Conservation (phyloP, 306 rosid genomes). For the Cucumis hystrix region DNA sequence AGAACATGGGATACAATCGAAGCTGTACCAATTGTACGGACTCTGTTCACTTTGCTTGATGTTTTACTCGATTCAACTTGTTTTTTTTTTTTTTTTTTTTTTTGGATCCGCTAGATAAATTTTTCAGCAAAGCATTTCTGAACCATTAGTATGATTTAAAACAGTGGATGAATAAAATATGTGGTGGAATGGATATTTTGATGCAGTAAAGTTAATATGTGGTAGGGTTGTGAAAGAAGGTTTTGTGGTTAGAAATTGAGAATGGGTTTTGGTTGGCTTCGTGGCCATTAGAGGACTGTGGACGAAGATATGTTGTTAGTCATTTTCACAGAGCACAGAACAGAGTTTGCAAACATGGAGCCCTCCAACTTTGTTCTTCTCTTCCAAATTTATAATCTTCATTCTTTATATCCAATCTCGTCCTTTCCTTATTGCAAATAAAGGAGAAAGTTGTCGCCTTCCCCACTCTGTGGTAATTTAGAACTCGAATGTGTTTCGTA, state of each 20-base stretch:
- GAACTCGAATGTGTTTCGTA: background rate
- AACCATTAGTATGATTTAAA: background rate
- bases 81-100: background rate
- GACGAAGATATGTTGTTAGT: background rate
- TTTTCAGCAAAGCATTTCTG: background rate
- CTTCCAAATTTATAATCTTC: background rate
- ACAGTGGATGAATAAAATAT: background rate
- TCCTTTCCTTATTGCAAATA: background rate
- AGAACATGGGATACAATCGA: background rate
- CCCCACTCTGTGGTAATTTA: background rate
- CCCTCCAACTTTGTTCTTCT: background rate
- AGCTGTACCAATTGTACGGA: background rate
- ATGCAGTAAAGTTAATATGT: background rate
- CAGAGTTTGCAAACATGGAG: background rate
- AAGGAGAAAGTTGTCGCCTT: background rate
- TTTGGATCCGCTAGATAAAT: background rate
- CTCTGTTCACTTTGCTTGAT: background rate
- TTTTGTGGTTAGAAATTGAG: background rate
- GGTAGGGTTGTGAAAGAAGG: background rate
- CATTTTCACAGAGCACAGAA: background rate
- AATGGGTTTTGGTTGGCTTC: background rate
- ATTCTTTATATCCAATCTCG: background rate
- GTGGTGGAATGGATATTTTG: background rate
- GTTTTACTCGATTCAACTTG: background rate
- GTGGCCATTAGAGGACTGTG: background rate